Percentiles rank a stretch among this genome's conserved stretches.
Conservation (phyloP, 805 yeast genomes). For the Wickerhamomyces chaumierensis region DNA sequence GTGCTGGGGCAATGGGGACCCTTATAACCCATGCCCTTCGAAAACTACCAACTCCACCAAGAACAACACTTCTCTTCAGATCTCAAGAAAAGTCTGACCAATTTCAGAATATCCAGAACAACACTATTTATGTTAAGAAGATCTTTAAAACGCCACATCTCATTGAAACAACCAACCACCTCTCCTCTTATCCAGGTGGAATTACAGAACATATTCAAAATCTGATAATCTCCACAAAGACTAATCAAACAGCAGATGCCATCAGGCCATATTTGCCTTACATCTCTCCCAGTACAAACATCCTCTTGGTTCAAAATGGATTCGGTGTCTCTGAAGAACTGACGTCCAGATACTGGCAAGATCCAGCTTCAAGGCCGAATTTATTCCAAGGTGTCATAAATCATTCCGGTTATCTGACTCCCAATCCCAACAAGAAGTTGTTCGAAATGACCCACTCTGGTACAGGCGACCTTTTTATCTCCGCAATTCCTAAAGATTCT, state of each 20-base stretch:
- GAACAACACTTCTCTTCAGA: constrained; percentile 13
- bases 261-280: constrained; percentile 39
- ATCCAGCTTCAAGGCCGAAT: constrained; percentile 34
- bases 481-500: constrained; percentile 34
- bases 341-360: constrained; percentile 42
- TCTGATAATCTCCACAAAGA: constrained; percentile 69
- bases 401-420: constrained; percentile 63
- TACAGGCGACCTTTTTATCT: constrained; percentile 46
- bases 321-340: constrained; percentile 65
- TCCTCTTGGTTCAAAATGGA: constrained; percentile 80
- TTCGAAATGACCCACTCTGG: constrained; percentile 61
- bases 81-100: constrained; percentile 9
- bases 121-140: constrained; percentile 11
- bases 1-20: constrained; percentile 19
- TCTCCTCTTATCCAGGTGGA: constrained; percentile 8
- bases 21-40: constrained; percentile 16
- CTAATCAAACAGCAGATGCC: constrained; percentile 62
- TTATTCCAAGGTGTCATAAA: constrained; percentile 68
- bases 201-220: constrained; percentile 30
- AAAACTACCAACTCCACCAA: constrained; percentile 10
- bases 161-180: not conserved
- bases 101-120: constrained; percentile 9
- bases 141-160: constrained; percentile 11
- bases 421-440: constrained; percentile 20
- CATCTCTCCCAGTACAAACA: constrained; percentile 41